Conservation (phyloP, 2,329 filamentous ascomycete genomes). For the Lachnellula occidentalis region DNA sequence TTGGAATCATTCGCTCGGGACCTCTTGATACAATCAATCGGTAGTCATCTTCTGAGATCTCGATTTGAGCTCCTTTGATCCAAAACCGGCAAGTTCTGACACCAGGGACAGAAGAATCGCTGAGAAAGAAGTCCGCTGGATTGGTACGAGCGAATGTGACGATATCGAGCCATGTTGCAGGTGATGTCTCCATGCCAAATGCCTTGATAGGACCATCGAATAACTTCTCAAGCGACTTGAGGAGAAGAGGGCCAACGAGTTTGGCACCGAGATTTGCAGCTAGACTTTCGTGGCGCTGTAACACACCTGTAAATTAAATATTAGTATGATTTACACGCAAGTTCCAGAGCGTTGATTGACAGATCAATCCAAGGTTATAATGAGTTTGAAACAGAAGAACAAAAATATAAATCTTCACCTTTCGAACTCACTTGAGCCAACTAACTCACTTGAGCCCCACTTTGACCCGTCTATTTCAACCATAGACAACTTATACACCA, state of each 20-base stretch:
- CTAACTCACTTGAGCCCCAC: background rate
- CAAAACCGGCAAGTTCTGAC: slow-evolving; percentile 73
- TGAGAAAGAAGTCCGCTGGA: slow-evolving; percentile 70
- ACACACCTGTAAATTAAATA: slow-evolving; percentile 49
- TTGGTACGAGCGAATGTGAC: slow-evolving; percentile 79
- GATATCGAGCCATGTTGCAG: slow-evolving; percentile 77
- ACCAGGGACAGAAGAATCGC: slow-evolving; percentile 58
- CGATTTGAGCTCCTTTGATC: slow-evolving; percentile 73
- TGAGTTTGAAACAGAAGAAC: background rate
- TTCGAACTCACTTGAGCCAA: background rate
- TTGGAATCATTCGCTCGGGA: slow-evolving; percentile 74
- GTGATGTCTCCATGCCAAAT: slow-evolving; percentile 52
- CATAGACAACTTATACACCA: background rate
- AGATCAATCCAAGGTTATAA: too few relatives aligned
- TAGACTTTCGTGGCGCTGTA: slow-evolving; percentile 81
- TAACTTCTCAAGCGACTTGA: slow-evolving; percentile 79
- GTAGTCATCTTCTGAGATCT: slow-evolving; percentile 86
- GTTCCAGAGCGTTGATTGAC: too few relatives aligned
- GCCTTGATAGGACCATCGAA: slow-evolving; percentile 72
- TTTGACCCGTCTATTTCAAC: background rate
- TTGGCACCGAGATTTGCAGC: slow-evolving; percentile 80
- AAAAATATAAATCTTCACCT: too few relatives aligned
- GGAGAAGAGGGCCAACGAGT: slow-evolving; percentile 72
- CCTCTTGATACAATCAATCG: slow-evolving; percentile 77
- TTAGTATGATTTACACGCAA: slow-evolving; percentile 1